Conservation (phyloP, 1,139 yeast genomes). For the Nematodospora anomalae region DNA sequence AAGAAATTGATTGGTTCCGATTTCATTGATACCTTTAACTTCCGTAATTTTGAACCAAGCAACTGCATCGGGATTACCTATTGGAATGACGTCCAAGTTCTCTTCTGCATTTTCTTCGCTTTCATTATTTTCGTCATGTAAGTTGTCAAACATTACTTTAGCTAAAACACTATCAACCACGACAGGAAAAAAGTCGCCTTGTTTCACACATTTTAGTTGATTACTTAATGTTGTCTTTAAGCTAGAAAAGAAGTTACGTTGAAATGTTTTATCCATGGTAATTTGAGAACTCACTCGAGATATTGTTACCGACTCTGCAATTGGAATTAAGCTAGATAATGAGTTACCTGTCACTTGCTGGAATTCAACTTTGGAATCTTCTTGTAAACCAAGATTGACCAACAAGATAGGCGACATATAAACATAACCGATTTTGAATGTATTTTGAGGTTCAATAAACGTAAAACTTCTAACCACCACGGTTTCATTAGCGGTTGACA, state of each 20-base stretch:
- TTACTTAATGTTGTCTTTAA: slow-evolving; percentile 63
- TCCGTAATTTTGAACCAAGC: slow-evolving; percentile 79
- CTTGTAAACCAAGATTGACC: slow-evolving; percentile 46
- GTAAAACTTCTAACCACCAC: slow-evolving; percentile 54
- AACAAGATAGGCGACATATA: slow-evolving; percentile 68
- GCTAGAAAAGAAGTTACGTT: slow-evolving; percentile 63
- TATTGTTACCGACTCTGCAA: slow-evolving; percentile 53
- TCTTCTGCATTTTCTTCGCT: slow-evolving; percentile 22
- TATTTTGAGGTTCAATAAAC: slow-evolving; percentile 60
- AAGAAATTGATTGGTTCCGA: slow-evolving; percentile 47
- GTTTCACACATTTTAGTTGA: slow-evolving; percentile 55
- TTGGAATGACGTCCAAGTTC: slow-evolving; percentile 47
- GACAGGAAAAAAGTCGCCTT: slow-evolving; percentile 72
- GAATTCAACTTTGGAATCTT: slow-evolving; percentile 29
- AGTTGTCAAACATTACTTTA: slow-evolving; percentile 50
- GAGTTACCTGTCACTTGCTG: slow-evolving; percentile 19
- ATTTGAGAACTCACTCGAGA: slow-evolving; percentile 71
- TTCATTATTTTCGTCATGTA: slow-evolving; percentile 16
- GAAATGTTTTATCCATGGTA: slow-evolving; percentile 66
- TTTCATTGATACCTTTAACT: slow-evolving; percentile 32
- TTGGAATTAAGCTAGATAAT: slow-evolving; percentile 27
- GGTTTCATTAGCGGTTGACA: slow-evolving; percentile 25
- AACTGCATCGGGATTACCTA: slow-evolving; percentile 67
- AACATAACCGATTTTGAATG: slow-evolving; percentile 37
- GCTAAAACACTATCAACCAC: slow-evolving; percentile 74